Conservation (phyloP, 2,329 filamentous ascomycete species). For the Apiospora marii region DNA sequence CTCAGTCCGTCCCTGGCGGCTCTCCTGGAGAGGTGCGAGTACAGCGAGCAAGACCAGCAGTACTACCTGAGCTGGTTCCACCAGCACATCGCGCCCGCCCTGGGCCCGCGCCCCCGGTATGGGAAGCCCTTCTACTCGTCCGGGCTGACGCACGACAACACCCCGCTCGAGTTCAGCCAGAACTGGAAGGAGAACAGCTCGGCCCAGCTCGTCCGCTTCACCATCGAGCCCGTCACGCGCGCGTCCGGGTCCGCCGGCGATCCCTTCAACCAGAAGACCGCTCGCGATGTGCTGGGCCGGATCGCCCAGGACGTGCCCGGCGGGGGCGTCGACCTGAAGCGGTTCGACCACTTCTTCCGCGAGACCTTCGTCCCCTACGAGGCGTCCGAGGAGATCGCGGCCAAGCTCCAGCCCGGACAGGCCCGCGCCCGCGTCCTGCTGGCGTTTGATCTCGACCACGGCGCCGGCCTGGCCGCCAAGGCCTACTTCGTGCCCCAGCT, state of each 20-base stretch:
- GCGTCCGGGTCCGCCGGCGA: slow-evolving; percentile 24
- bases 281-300: neutral
- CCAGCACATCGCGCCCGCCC: slow-evolving; percentile 4
- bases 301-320: slow-evolving; percentile 12
- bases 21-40: slow-evolving; percentile 19
- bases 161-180: slow-evolving; percentile 25
- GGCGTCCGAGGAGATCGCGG: neutral
- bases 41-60: slow-evolving; percentile 20
- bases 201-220: slow-evolving; percentile 26
- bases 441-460: neutral
- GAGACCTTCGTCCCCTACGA: neutral
- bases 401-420: neutral
- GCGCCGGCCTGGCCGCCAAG: neutral
- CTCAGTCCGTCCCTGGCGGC: neutral
- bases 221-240: slow-evolving; percentile 14
- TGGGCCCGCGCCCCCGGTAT: neutral
- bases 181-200: slow-evolving; percentile 29
- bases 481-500: neutral
- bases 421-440: neutral
- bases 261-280: slow-evolving; percentile 21
- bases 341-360: slow-evolving; percentile 22
- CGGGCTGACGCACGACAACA: slow-evolving; percentile 22
- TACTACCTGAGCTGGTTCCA: slow-evolving; percentile 28
- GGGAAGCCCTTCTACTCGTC: slow-evolving; percentile 12
- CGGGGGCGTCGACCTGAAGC: slow-evolving; percentile 24